Evolutionary conservation across 306 rosid species (phyloP).

Genomic region (Fragaria ananassa): DNA sequence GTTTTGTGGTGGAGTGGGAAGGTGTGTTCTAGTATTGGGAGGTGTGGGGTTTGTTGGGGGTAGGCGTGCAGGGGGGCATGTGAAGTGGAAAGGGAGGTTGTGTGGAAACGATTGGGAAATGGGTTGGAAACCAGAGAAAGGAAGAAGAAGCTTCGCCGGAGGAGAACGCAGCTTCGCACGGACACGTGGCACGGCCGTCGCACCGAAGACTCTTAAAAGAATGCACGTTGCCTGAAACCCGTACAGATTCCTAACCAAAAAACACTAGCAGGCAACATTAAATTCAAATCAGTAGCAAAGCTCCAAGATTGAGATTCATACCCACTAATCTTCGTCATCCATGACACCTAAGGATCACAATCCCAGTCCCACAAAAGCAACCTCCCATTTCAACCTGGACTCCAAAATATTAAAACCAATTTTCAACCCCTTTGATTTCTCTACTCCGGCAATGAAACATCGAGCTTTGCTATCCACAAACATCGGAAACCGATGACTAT

Average conservation of each 20-base stretch:
- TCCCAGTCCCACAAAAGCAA: not conserved
- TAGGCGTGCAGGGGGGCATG: too few relatives aligned
- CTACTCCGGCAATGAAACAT: not conserved
- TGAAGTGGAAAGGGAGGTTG: too few relatives aligned
- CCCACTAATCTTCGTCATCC: not conserved
- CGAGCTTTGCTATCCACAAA: not conserved
- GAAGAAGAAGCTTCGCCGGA: too few relatives aligned
- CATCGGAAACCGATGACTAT: conserved; percentile 19
- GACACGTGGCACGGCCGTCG: too few relatives aligned
- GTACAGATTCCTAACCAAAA: not conserved
- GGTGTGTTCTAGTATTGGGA: too few relatives aligned
- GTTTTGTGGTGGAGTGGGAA: too few relatives aligned
- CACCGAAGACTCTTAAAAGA: too few relatives aligned
- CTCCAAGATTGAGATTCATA: not conserved
- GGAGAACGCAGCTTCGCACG: too few relatives aligned
- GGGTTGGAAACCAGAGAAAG: too few relatives aligned
- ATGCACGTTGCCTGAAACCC: not conserved
- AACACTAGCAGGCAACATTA: not conserved
- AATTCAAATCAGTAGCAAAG: not conserved
- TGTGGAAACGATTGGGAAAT: too few relatives aligned
- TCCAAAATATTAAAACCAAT: not conserved
- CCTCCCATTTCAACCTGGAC: not conserved
- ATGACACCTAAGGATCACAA: not conserved
- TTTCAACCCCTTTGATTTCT: not conserved
- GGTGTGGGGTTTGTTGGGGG: too few relatives aligned